Percentiles rank a stretch among this genome's conserved stretches.
phyloP scores from a whole-genome alignment of 2,329 filamentous ascomycete genomes.

The Xylariaceae sp. region DNA sequence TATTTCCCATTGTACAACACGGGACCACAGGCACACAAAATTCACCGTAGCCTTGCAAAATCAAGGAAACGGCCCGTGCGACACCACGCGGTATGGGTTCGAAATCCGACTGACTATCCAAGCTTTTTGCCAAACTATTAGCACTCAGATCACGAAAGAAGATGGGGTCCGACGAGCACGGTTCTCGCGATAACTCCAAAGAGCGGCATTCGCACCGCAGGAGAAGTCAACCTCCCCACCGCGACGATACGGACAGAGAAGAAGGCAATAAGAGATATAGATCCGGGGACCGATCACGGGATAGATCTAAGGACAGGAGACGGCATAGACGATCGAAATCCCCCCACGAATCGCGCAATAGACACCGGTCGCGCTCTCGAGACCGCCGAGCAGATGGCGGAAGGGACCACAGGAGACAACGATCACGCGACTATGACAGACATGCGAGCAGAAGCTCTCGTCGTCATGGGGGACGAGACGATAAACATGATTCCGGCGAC shows the following conservation, averaged over 20 bases:
- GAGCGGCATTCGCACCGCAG: constrained; percentile 21
- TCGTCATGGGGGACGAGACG: constrained; percentile 22
- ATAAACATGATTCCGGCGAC: constrained; percentile 13
- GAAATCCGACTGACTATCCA: not conserved
- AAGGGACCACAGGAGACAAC: constrained; percentile 28
- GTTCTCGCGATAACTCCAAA: constrained; percentile 15
- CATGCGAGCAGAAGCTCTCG: constrained; percentile 25
- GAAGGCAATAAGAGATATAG: constrained; percentile 15
- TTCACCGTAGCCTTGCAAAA: not conserved
- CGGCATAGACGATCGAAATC: constrained; percentile 27
- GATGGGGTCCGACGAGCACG: constrained; percentile 15
- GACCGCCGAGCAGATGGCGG: constrained; percentile 27
- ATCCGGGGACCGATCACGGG: constrained; percentile 24
- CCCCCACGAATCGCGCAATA: constrained; percentile 22
- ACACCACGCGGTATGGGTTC: not conserved
- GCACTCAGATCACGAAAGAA: not conserved
- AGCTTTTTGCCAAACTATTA: not conserved
- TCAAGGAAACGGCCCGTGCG: not conserved
- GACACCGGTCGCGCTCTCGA: constrained; percentile 24
- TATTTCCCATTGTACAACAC: not conserved
- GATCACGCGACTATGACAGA: constrained; percentile 33
- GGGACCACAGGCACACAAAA: not conserved
- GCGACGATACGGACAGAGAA: constrained; percentile 16
- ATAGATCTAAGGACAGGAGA: constrained; percentile 22
- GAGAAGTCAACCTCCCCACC: constrained; percentile 19